Evolutionary conservation across 257 asterid genomes (phyloP), one percentile per base, ranked within the genome.

Genomic region (Linaria vulgaris): DNA sequence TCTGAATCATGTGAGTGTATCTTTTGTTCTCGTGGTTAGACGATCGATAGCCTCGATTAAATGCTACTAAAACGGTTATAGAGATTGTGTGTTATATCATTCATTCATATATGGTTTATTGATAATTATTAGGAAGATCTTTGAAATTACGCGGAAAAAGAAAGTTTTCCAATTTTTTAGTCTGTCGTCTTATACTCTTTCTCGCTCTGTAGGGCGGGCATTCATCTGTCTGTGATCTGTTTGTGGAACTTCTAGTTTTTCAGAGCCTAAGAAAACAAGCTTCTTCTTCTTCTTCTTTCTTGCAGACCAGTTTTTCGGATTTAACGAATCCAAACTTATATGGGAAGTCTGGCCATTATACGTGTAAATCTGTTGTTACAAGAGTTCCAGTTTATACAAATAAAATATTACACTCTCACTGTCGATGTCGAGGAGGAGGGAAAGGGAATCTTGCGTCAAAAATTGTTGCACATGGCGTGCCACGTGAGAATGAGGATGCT

Each of bases 271-370:
- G 37, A 45, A 19, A 23, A 30, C 19, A 0, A 14, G n/a, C n/a
- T n/a, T n/a, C n/a, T n/a, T n/a, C 21, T 23, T 51, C 15, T 49
- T 12, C 25, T 70, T 70, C 51, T 55, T 48, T 54, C 72, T 27
- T 70, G 73, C 75, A 85, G 94, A 79, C 72, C 20, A 71, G 64
- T 61, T 71, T 75, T 65, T 75, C 80, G 49, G 80, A 78, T 65
- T 41, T 49, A 56, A 20, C 69, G 52, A 46, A 74, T 20, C 63
- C 75, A 58, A 60, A 56, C 60, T 69, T 67, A 30, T 21, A 50
- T 52, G 80, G 76, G 74, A 83, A 68, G 45, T 70, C 63, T 58
- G 46, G 67, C 31, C 53, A 54, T 63, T 61, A 64, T 60, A 73
- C 75, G 1, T 74, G 65, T 67, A 83, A 63, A 66, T 61, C 66